These are phyloP conservation scores for Dioscorea dumetorum DNA, from an alignment of 106 monocot species.

Conservation along the genomic window DNA sequence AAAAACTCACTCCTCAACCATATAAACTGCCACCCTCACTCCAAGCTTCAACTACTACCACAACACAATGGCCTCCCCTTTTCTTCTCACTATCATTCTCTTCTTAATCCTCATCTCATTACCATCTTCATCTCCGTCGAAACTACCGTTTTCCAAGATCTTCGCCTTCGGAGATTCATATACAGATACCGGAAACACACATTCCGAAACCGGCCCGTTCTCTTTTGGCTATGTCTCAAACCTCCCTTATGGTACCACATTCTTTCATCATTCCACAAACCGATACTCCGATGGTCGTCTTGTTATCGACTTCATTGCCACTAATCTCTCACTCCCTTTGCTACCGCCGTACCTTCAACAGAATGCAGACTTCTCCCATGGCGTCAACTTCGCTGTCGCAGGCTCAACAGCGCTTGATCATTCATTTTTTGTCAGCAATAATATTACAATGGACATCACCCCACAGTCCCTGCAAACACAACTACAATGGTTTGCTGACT, in stretches of 20 bases:
- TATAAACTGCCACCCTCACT: neutral
- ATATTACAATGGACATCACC: slow-evolving; percentile 51
- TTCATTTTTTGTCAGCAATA: slow-evolving; percentile 61
- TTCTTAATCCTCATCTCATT: slow-evolving; percentile 8
- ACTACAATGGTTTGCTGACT: slow-evolving; percentile 52
- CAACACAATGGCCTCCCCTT: neutral
- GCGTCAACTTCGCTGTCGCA: slow-evolving; percentile 87
- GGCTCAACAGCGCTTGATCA: slow-evolving; percentile 71
- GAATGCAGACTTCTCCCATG: slow-evolving; percentile 32
- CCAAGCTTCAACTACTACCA: neutral
- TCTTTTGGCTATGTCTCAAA: slow-evolving; percentile 63
- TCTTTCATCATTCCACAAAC: slow-evolving; percentile 77
- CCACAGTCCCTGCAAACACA: slow-evolving; percentile 67
- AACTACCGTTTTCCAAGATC: slow-evolving; percentile 44
- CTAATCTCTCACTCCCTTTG: slow-evolving; percentile 55
- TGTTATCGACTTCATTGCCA: slow-evolving; percentile 78
- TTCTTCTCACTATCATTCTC: neutral
- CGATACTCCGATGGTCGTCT: slow-evolving; percentile 93
- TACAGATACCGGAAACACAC: slow-evolving; percentile 91
- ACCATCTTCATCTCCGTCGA: neutral
- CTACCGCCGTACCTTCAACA: slow-evolving; percentile 53
- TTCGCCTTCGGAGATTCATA: slow-evolving; percentile 91
- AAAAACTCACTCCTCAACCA: neutral
- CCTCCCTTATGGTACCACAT: slow-evolving; percentile 80
- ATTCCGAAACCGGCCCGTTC: slow-evolving; percentile 42